These are phyloP conservation scores for Jaapia argillacea DNA, from an alignment of 768 basidiomycete genomes.

Conservation along the genomic window DNA sequence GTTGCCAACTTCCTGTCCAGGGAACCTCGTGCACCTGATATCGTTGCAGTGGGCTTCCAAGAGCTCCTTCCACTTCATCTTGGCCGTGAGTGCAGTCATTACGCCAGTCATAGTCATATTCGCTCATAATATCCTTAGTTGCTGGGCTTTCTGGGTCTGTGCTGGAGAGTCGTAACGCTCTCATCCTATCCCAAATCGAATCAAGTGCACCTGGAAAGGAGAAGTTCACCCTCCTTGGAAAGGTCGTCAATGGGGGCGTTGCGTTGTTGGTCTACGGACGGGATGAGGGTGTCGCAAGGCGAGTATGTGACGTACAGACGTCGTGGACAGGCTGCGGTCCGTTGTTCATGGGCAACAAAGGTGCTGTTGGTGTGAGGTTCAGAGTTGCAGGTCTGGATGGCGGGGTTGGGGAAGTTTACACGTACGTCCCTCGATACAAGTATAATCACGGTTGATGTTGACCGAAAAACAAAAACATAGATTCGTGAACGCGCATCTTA, in stretches of 20 bases:
- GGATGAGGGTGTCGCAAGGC: constrained; percentile 54
- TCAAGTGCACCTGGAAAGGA: constrained; percentile 62
- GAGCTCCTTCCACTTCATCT: constrained; percentile 87
- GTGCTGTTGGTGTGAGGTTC: constrained; percentile 84
- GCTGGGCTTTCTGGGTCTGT: constrained; percentile 67
- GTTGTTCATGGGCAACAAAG: constrained; percentile 87
- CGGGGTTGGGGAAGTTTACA: constrained; percentile 64
- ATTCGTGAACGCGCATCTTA: constrained; percentile 89
- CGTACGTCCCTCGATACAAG: constrained; percentile 47
- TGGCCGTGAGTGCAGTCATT: constrained; percentile 47
- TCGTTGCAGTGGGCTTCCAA: constrained; percentile 89
- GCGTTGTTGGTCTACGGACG: constrained; percentile 82
- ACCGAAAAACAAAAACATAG: constrained; percentile 27
- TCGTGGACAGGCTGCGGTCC: constrained; percentile 69
- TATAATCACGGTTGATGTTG: constrained; percentile 2
- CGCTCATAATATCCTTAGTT: constrained; percentile 33
- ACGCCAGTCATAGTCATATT: constrained; percentile 1
- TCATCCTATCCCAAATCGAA: constrained; percentile 70
- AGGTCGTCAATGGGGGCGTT: constrained; percentile 78
- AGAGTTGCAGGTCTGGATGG: constrained; percentile 49
- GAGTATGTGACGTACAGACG: constrained; percentile 56
- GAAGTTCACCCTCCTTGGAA: constrained; percentile 68
- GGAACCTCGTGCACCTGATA: constrained; percentile 64
- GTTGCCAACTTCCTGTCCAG: constrained; percentile 64
- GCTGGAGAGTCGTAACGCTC: constrained; percentile 55